Conservation (phyloP, 2,329 filamentous ascomycete genomes). For the Claviceps digitariae region DNA sequence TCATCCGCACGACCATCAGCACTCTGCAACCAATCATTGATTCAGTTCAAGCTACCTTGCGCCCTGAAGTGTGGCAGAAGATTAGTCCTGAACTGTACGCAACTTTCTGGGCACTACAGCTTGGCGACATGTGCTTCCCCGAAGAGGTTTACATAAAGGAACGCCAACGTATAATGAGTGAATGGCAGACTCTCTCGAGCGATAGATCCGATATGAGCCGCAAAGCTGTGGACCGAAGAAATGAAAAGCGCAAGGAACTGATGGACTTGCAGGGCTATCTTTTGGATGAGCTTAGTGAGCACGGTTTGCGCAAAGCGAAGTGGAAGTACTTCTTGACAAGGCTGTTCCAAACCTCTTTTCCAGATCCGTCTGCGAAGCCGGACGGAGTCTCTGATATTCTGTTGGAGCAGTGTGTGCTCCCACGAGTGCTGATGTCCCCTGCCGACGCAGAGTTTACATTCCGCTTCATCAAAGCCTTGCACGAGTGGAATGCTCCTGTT, state of each 20-base stretch:
- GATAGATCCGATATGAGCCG: constrained; percentile 63
- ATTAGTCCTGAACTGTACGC: constrained; percentile 74
- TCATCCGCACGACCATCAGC: constrained; percentile 16
- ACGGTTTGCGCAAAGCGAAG: constrained; percentile 52
- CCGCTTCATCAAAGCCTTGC: constrained; percentile 74
- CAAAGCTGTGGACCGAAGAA: constrained; percentile 48
- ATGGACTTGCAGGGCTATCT: constrained; percentile 56
- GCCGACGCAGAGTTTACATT: constrained; percentile 83
- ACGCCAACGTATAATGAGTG: constrained; percentile 52
- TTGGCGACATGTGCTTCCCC: constrained; percentile 69
- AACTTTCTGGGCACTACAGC: constrained; percentile 82
- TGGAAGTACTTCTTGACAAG: constrained; percentile 57
- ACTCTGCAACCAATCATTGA: constrained; percentile 59
- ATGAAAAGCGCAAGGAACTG: constrained; percentile 52
- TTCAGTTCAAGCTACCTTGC: constrained; percentile 47
- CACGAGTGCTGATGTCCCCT: constrained; percentile 69
- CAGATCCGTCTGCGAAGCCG: constrained; percentile 45
- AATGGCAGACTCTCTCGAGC: constrained; percentile 51
- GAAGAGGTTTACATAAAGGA: constrained; percentile 67
- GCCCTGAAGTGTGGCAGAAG: constrained; percentile 50
- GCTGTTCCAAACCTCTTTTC: constrained; percentile 72
- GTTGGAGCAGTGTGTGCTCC: constrained; percentile 85
- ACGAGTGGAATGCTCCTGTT: constrained; percentile 68
- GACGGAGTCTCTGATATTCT: constrained; percentile 61
- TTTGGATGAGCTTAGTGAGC: constrained; percentile 58